These are phyloP conservation scores for Penicillium crustosum DNA, from an alignment of 2,329 filamentous ascomycete genomes.

Conservation along the genomic window DNA sequence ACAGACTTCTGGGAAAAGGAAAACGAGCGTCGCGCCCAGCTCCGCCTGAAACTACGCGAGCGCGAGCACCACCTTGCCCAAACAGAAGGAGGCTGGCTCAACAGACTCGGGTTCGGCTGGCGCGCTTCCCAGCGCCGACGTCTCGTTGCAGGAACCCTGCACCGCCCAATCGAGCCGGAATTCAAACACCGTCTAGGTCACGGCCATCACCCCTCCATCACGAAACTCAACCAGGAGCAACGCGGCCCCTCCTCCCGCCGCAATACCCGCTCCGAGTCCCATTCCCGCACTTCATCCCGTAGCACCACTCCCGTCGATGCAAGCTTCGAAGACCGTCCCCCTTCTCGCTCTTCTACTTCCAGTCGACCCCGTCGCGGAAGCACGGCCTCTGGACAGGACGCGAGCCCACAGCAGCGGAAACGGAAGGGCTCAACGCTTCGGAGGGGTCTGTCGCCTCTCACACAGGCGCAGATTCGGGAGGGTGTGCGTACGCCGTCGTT, in stretches of 20 bases:
- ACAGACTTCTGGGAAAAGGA: constrained; percentile 96
- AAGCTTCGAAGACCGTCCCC: constrained; percentile 37
- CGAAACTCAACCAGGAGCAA: constrained; percentile 30
- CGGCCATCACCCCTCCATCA: constrained; percentile 30
- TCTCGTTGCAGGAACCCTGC: constrained; percentile 29
- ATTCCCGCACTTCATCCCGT: constrained; percentile 45
- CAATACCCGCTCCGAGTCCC: constrained; percentile 39
- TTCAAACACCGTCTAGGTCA: constrained; percentile 28
- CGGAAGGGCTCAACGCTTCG: constrained; percentile 33
- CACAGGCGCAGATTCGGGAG: constrained; percentile 40
- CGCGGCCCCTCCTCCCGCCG: constrained; percentile 33
- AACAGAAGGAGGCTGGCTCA: constrained; percentile 71
- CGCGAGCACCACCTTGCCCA: constrained; percentile 67
- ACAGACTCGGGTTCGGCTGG: constrained; percentile 71
- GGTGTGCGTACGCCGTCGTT: constrained; percentile 35
- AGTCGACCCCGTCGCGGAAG: constrained; percentile 39
- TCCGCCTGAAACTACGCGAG: constrained; percentile 69
- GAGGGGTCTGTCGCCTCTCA: constrained; percentile 37
- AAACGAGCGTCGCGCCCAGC: constrained; percentile 77
- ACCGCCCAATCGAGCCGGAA: constrained; percentile 30
- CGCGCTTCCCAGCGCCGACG: constrained; percentile 35
- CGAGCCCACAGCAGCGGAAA: constrained; percentile 30
- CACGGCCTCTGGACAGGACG: constrained; percentile 31
- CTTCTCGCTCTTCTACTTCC: constrained; percentile 33
- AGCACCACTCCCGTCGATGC: constrained; percentile 42